A percentile compares a stretch with the other conserved stretches of the same genome.
Conservation (phyloP, 768 basidiomycete genomes). For the Russula emetica region DNA sequence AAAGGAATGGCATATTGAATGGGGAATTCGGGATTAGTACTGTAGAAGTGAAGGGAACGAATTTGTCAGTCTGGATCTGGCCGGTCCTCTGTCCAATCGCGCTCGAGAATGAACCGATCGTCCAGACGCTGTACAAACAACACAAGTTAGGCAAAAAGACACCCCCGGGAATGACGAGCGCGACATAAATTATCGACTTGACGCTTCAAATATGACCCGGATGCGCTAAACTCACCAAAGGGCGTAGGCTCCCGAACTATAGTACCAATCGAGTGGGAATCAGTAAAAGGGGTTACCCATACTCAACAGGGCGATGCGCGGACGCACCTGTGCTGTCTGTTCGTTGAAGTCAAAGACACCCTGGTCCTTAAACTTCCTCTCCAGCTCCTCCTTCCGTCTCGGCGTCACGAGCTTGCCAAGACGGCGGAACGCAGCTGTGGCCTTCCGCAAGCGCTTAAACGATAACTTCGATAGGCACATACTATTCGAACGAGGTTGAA, state of each 20-base stretch:
- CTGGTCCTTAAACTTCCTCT: background rate
- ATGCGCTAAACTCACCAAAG: constrained; percentile 6
- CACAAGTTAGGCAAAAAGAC: background rate
- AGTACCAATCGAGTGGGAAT: background rate
- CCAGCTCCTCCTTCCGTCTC: background rate
- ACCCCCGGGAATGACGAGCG: no score
- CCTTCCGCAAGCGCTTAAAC: constrained; percentile 12
- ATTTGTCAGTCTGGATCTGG: background rate
- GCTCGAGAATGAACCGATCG: constrained; percentile 7
- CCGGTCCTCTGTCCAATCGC: background rate
- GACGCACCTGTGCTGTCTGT: constrained; percentile 8
- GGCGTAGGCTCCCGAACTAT: constrained; percentile 8
- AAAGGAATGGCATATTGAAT: background rate
- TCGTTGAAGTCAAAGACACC: constrained; percentile 1
- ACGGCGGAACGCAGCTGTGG: background rate
- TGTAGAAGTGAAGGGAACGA: background rate
- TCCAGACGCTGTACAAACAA: background rate
- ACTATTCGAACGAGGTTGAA: background rate
- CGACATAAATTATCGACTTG: no score
- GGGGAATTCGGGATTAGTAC: background rate
- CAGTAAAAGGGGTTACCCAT: background rate
- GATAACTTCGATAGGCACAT: constrained; percentile 1
- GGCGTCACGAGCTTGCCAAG: background rate
- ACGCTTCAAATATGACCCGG: background rate
- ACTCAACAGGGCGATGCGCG: background rate